Conservation (phyloP, 2,329 filamentous ascomycete genomes). For the Ceratocystis eucalypticola region DNA sequence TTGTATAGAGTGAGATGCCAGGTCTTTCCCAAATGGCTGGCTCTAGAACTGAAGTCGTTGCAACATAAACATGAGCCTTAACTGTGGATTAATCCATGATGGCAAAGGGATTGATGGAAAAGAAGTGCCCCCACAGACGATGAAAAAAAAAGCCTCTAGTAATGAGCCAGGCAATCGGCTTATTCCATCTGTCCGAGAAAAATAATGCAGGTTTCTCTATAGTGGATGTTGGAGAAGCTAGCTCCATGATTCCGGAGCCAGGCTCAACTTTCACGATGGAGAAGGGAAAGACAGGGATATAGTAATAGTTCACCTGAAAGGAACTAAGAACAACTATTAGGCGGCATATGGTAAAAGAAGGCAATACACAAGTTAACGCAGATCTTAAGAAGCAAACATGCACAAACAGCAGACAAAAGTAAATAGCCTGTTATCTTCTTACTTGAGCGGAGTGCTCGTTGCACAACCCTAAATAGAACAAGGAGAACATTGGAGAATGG, state of each 20-base stretch:
- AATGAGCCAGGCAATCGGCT: not conserved
- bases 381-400: not conserved
- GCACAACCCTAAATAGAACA: not conserved
- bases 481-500: not conserved
- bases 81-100: not conserved
- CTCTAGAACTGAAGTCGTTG: not conserved
- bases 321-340: not conserved
- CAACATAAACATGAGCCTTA: not conserved
- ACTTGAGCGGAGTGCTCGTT: not conserved
- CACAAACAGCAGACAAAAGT: not conserved
- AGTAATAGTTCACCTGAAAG: not conserved
- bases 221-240: constrained; percentile 7
- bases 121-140: not conserved
- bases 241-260: constrained; percentile 12
- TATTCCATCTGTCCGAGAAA: constrained; percentile 4
- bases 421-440: no score
- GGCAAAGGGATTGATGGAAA: not conserved
- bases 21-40: not conserved
- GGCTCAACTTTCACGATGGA: constrained; percentile 5
- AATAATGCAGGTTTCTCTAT: not conserved
- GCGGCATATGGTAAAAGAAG: not conserved
- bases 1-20: not conserved
- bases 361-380: not conserved
- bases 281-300: not conserved
- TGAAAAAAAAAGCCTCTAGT: not conserved